Evolutionary conservation across 495 filamentous ascomycete genomes (phyloP).

Genomic region (Aspergillus panamensis): DNA sequence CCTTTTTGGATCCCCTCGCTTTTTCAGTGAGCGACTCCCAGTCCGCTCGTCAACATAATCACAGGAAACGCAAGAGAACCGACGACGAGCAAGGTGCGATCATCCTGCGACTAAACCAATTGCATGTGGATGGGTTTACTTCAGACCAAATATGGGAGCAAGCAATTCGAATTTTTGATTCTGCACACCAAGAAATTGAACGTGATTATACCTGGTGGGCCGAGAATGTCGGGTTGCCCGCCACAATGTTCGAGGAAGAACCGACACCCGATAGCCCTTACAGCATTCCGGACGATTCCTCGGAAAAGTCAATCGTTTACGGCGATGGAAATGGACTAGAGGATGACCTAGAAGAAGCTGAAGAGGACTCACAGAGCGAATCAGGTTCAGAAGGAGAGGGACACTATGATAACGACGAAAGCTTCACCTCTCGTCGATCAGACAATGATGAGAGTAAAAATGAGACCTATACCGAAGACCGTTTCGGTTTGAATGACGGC

Average conservation of each 20-base stretch:
- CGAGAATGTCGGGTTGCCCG: conserved; percentile 8
- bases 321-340: conserved; percentile 27
- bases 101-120: conserved; percentile 64
- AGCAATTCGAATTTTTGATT: conserved; percentile 64
- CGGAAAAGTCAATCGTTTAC: conserved; percentile 33
- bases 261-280: conserved; percentile 11
- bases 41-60: conserved; percentile 51
- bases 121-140: conserved; percentile 85
- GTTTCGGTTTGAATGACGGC: conserved; percentile 78
- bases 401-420: conserved; percentile 23
- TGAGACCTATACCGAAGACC: conserved; percentile 53
- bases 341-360: conserved; percentile 22
- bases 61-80: conserved; percentile 65
- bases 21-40: conserved; percentile 63
- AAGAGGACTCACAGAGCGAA: not conserved
- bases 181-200: conserved; percentile 33
- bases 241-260: not conserved
- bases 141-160: conserved; percentile 93
- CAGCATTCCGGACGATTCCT: conserved; percentile 37
- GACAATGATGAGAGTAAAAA: conserved; percentile 36
- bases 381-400: conserved; percentile 18
- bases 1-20: conserved; percentile 72
- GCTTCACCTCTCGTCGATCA: conserved; percentile 12
- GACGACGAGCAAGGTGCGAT: conserved; percentile 36
- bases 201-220: conserved; percentile 29